These are phyloP conservation scores for Epicoccum sorghinum DNA, from an alignment of 2,329 filamentous ascomycete species.

Conservation along the genomic window DNA sequence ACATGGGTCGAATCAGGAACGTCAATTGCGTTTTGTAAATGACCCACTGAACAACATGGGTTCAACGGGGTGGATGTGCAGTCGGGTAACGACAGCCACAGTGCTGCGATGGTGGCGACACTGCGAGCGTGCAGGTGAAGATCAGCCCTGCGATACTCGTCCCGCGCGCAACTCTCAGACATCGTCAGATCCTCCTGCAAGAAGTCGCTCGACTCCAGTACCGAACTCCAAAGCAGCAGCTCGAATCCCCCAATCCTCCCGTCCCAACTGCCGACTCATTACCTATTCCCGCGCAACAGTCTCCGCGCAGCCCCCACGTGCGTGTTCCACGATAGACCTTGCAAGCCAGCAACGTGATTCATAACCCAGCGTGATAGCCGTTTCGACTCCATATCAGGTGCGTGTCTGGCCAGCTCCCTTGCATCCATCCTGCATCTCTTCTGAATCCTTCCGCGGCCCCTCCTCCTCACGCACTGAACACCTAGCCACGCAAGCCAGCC, in stretches of 20 bases:
- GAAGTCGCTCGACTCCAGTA: too few species aligned
- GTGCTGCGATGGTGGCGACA: background rate
- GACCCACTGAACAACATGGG: background rate
- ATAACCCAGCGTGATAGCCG: background rate
- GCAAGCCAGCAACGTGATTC: background rate
- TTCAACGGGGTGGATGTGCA: background rate
- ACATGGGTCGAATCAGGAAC: background rate
- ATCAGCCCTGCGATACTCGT: too few species aligned
- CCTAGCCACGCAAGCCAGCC: background rate
- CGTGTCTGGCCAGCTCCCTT: background rate
- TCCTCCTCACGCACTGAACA: background rate
- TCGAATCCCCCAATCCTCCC: too few species aligned
- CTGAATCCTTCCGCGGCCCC: conserved; percentile 4
- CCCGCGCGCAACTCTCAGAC: too few species aligned
- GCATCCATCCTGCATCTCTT: background rate
- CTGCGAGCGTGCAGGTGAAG: background rate
- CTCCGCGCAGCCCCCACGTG: background rate
- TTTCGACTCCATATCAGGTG: conserved; percentile 2
- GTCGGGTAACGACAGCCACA: background rate
- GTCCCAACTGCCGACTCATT: background rate
- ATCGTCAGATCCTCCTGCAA: too few species aligned
- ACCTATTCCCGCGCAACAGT: background rate
- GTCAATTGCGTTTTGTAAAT: background rate
- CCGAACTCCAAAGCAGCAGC: too few species aligned
- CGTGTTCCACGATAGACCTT: conserved; percentile 2